Evolutionary conservation across 345 rosid genomes (phyloP).

Genomic region (Gossypium stocksii): DNA sequence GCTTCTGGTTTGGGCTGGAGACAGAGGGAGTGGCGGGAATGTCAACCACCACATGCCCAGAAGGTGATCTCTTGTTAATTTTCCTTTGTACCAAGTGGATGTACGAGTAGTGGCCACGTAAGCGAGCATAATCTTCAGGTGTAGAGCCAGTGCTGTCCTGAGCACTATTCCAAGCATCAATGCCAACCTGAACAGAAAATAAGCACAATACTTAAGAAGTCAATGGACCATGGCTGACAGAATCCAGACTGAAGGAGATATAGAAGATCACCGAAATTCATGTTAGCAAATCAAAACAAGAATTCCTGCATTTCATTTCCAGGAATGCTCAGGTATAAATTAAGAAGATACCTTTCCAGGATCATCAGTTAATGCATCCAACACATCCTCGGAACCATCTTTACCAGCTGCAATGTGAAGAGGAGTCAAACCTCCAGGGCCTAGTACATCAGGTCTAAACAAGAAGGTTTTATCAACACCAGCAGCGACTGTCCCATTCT

Average conservation of each 20-base stretch:
- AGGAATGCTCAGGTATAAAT: slow-evolving; percentile 4
- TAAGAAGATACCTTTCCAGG: slow-evolving; percentile 63
- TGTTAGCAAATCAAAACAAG: not conserved
- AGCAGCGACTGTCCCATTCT: slow-evolving; percentile 14
- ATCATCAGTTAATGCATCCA: slow-evolving; percentile 81
- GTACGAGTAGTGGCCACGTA: slow-evolving; percentile 93
- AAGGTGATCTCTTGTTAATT: slow-evolving; percentile 44
- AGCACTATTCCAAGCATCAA: slow-evolving; percentile 84
- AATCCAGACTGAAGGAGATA: not conserved
- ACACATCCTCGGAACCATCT: slow-evolving; percentile 89
- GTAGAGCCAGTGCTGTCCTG: slow-evolving; percentile 84
- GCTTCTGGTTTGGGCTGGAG: slow-evolving; percentile 33
- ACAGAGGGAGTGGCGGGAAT: slow-evolving; percentile 35
- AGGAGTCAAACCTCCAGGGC: slow-evolving; percentile 96
- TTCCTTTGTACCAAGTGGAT: slow-evolving; percentile 86
- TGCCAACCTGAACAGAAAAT: slow-evolving; percentile 55
- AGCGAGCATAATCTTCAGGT: slow-evolving; percentile 93
- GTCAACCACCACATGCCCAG: slow-evolving; percentile 59
- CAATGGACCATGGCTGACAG: not conserved
- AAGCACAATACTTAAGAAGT: no score
- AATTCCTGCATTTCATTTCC: not conserved
- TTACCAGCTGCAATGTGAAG: slow-evolving; percentile 98
- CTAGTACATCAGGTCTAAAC: slow-evolving; percentile 76
- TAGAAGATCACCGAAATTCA: not conserved
- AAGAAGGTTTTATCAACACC: slow-evolving; percentile 32